Evolutionary conservation across 1,139 yeast genomes (phyloP).

Genomic region (Debaryomyces fabryi): DNA sequence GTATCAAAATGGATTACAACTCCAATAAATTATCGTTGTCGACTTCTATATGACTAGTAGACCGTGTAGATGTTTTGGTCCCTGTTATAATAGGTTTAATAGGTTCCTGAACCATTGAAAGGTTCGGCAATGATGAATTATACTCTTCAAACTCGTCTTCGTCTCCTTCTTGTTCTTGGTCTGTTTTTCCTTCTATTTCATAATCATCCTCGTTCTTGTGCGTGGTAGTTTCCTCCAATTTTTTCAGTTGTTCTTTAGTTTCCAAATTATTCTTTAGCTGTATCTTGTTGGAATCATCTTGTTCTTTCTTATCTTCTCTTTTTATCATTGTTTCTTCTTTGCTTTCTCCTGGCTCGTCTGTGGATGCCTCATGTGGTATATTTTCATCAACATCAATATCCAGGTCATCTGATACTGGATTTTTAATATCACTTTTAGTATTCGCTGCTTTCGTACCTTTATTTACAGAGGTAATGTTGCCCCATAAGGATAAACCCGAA

Average conservation of each 20-base stretch:
- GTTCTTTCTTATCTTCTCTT: background rate
- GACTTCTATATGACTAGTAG: constrained; percentile 15
- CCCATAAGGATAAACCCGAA: constrained; percentile 9
- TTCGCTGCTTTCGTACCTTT: constrained; percentile 2
- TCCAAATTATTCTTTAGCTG: background rate
- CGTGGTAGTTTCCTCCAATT: background rate
- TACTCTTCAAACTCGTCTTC: constrained; percentile 26
- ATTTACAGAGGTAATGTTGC: background rate
- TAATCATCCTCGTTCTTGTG: background rate
- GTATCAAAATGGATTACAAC: constrained; percentile 7
- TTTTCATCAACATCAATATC: constrained; percentile 3
- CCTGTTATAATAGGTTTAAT: constrained; percentile 9
- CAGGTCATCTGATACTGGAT: background rate
- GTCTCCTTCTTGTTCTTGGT: background rate
- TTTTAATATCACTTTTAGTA: background rate
- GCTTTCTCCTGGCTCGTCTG: background rate
- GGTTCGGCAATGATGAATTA: constrained; percentile 16
- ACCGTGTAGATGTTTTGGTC: constrained; percentile 12
- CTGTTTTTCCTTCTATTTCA: background rate
- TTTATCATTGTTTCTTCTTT: background rate
- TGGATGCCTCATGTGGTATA: background rate
- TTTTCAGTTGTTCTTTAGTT: background rate
- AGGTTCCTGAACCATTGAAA: constrained; percentile 10
- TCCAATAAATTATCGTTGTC: constrained; percentile 10
- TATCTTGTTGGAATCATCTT: background rate